Base-by-base conservation (phyloP, 495 filamentous ascomycete genomes). In the Xylaria nigripes region DNA sequence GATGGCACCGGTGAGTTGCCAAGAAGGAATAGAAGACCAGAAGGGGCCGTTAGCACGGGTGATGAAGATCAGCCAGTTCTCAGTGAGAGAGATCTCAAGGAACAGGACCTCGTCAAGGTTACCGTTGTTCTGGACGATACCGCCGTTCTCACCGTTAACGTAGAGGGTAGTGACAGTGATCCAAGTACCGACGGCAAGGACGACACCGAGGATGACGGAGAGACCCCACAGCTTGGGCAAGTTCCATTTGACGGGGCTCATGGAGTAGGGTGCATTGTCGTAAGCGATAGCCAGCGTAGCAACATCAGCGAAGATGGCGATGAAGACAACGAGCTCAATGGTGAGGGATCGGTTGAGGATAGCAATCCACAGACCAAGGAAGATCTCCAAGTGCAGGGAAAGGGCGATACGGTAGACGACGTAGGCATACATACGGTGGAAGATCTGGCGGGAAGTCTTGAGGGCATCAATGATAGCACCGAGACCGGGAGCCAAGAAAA, bases 11-110 rank as follows among this genome's bases (percentile, higher is more conserved):
- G 77, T 61, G 45, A 96, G 77, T 68, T 91, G 85, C 82, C 86
- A 86, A 46, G 90, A 94, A 15, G 90, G 90, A 41, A 84, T 75
- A 22, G 83, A 87, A 2, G 83, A 86, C 87, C 87, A 92, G 78
- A 92, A 89, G 22, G 87, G 84, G 55, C 86, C 86, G 63, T 86
- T 87, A 70, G 87, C 85, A 76, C 90, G 86, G 56, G 90, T 95
- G 70, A 95, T 90, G 76, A 96, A 92, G 73, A 96, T 96, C 43
- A 95, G 81, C 90, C 90, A 95, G 72, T 93, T 96, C 76, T 95
- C 87, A 50, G 90, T 87, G 53, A 95, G 80, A 12, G 87, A 86
- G 69, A 96, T 89, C 69, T 96, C 79, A 46, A 96, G 82, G 77
- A 96, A 95, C 57, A 96, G 67, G 38, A 96, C 83, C 56, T 82